Evolutionary conservation across 2,329 filamentous ascomycete genomes (phyloP).

Genomic region (Alternaria conjuncta): DNA sequence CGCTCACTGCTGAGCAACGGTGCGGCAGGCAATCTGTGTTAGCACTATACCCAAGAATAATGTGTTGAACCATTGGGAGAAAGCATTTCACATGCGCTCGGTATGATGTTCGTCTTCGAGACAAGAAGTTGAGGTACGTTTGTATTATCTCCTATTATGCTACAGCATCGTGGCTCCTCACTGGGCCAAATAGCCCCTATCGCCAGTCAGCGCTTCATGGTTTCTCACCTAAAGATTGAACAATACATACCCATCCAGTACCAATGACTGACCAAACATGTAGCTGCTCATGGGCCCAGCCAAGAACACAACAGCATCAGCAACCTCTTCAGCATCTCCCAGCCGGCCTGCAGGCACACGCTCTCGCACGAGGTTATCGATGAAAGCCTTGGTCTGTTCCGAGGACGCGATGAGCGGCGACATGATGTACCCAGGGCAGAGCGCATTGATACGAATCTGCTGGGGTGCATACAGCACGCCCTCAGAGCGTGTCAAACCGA

Average conservation of each 20-base stretch:
- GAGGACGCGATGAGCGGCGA: slow-evolving; percentile 42
- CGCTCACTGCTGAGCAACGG: slow-evolving; percentile 7
- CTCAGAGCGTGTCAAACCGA: slow-evolving; percentile 60
- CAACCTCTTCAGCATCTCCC: slow-evolving; percentile 16
- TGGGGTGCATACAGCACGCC: slow-evolving; percentile 57
- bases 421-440: slow-evolving; percentile 58
- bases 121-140: neutral
- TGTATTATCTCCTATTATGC: neutral
- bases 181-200: slow-evolving; percentile 8
- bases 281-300: slow-evolving; percentile 16
- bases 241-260: slow-evolving; percentile 16
- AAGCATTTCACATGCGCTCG: neutral
- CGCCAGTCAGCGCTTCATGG: neutral
- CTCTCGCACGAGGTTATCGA: slow-evolving; percentile 12
- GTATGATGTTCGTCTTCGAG: neutral
- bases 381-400: slow-evolving; percentile 10
- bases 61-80: neutral
- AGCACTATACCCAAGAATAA: neutral
- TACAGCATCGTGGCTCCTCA: neutral
- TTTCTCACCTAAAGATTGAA: neutral
- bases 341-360: slow-evolving; percentile 12
- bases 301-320: slow-evolving; percentile 14
- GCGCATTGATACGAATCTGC: slow-evolving; percentile 63
- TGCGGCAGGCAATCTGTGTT: neutral
- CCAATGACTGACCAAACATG: slow-evolving; percentile 15